These are phyloP conservation scores for Nannizzia gypsea DNA, from an alignment of 2,329 filamentous ascomycete genomes.

Conservation along the genomic window DNA sequence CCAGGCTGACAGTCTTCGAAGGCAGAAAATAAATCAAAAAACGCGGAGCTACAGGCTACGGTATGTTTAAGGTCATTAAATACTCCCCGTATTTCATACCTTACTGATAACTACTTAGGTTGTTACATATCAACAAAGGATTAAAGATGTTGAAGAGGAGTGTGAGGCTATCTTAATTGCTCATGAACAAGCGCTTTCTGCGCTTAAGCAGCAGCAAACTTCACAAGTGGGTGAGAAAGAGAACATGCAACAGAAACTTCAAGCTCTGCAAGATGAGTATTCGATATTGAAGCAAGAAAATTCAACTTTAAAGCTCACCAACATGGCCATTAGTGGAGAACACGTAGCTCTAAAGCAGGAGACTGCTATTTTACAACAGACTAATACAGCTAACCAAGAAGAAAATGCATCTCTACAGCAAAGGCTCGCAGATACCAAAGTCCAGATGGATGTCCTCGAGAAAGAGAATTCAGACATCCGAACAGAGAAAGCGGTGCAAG, in stretches of 20 bases:
- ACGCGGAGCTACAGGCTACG: background rate
- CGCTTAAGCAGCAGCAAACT: constrained; percentile 16
- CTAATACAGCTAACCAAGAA: background rate
- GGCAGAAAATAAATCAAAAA: background rate
- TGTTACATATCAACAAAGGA: constrained; percentile 9
- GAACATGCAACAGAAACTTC: background rate
- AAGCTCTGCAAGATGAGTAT: background rate
- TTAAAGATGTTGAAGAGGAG: constrained; percentile 16
- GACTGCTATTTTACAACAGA: background rate
- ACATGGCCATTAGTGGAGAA: constrained; percentile 7
- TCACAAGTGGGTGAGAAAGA: constrained; percentile 5
- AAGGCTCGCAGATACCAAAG: too few species aligned
- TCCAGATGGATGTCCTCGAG: background rate
- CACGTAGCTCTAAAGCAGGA: background rate
- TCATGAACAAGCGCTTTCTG: constrained; percentile 15
- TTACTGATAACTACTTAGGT: background rate
- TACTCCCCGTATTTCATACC: background rate
- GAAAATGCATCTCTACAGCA: background rate
- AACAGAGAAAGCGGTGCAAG: background rate
- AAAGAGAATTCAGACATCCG: background rate
- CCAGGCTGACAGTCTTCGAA: background rate
- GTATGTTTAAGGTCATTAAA: background rate
- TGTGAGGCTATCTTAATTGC: constrained; percentile 14
- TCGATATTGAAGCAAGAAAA: background rate
- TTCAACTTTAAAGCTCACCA: background rate